Conservation (phyloP, 2,329 filamentous ascomycete genomes). For the Aspergillus ochraceoroseus region DNA sequence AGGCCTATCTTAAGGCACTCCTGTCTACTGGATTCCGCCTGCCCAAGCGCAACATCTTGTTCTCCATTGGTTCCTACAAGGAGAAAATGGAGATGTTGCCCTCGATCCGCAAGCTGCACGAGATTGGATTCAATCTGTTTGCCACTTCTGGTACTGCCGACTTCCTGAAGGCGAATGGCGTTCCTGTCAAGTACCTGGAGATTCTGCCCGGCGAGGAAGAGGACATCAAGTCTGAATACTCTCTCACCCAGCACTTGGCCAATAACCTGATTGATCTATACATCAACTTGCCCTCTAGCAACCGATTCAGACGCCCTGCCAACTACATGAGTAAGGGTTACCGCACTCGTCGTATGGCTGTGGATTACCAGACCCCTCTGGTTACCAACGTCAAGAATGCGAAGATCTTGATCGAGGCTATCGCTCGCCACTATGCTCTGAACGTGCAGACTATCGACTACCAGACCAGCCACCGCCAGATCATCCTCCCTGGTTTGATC, state of each 20-base stretch:
- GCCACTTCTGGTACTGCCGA: constrained; percentile 95
- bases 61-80: constrained; percentile 96
- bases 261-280: constrained; percentile 98
- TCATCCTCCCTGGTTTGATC: constrained; percentile 68
- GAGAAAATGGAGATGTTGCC: constrained; percentile 97
- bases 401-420: constrained; percentile 92
- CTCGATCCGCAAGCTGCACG: constrained; percentile 80
- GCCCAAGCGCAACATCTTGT: constrained; percentile 87
- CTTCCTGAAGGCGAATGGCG: constrained; percentile 87
- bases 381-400: constrained; percentile 99
- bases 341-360: constrained; percentile 92
- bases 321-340: constrained; percentile 99
- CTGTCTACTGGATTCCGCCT: constrained; percentile 95
- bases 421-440: constrained; percentile 81
- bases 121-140: constrained; percentile 91
- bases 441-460: constrained; percentile 79
- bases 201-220: constrained; percentile 72
- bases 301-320: constrained; percentile 90
- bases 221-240: constrained; percentile 91
- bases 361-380: constrained; percentile 93
- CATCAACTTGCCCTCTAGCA: constrained; percentile 98
- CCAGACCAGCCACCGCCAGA: constrained; percentile 78
- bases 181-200: constrained; percentile 90
- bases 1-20: constrained; percentile 94
- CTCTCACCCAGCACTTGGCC: constrained; percentile 88